These are phyloP conservation scores for Phytophthora podocarpi DNA, from an alignment of 352 stramenopile genomes.

Conservation along the genomic window DNA sequence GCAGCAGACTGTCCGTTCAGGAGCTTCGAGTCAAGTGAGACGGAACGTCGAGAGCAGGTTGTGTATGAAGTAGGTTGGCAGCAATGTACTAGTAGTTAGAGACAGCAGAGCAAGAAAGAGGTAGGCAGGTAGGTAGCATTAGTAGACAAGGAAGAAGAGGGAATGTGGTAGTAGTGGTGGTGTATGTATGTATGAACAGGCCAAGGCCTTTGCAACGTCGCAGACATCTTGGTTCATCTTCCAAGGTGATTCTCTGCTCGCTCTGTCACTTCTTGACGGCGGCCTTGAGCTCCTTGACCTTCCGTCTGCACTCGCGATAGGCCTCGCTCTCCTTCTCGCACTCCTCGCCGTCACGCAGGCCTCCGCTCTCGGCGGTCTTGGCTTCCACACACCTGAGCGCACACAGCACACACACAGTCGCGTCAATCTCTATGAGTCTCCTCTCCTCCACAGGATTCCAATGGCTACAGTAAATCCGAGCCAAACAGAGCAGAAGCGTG, in stretches of 20 bases:
- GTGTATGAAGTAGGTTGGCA: constrained; percentile 14
- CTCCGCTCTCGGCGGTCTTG: constrained; percentile 59
- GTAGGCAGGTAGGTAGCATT: constrained; percentile 10
- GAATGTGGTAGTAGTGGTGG: background rate
- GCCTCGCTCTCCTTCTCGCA: constrained; percentile 66
- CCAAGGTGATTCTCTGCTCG: background rate
- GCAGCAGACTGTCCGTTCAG: constrained; percentile 19
- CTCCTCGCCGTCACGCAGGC: constrained; percentile 73
- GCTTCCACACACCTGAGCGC: constrained; percentile 69
- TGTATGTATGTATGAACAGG: constrained; percentile 10
- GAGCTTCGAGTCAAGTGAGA: constrained; percentile 31
- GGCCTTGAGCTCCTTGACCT: constrained; percentile 43
- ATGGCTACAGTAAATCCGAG: too few relatives aligned
- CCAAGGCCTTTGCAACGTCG: constrained; percentile 7
- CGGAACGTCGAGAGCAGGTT: background rate
- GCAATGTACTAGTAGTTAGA: constrained; percentile 19
- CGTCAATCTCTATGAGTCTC: constrained; percentile 21
- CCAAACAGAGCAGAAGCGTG: background rate
- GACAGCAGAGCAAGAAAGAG: too few relatives aligned
- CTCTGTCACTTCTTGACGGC: constrained; percentile 28
- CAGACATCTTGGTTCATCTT: background rate
- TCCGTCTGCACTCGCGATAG: constrained; percentile 67
- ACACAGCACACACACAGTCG: background rate
- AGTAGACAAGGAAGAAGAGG: constrained; percentile 6
- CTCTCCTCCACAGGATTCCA: constrained; percentile 5